phyloP scores from a whole-genome alignment of 331 rosid genomes.

The Quercus lobata region DNA sequence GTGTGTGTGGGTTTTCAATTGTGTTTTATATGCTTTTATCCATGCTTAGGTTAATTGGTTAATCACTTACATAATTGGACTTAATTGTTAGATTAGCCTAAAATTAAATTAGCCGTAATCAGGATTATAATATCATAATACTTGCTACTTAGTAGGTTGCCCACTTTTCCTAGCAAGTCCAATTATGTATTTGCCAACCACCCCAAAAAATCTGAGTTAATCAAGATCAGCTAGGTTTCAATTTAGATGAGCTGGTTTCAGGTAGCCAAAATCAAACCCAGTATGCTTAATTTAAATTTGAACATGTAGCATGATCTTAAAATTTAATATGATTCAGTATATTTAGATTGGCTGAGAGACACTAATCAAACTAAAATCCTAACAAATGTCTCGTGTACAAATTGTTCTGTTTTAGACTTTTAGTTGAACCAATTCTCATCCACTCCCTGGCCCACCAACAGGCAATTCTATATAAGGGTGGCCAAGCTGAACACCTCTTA shows the following conservation, averaged over 20 bases:
- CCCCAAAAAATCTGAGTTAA: background rate
- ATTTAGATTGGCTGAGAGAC: background rate
- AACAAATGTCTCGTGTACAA: background rate
- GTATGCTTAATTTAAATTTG: background rate
- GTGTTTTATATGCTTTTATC: no score
- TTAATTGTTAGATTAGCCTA: no score
- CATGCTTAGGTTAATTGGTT: no score
- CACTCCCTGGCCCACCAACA: background rate
- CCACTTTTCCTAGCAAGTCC: background rate
- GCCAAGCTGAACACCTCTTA: background rate
- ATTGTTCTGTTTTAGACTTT: background rate
- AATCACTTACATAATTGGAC: no score
- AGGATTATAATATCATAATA: no score
- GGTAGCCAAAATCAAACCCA: background rate
- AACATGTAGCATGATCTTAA: background rate
- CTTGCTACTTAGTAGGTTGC: no score
- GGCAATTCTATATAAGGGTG: background rate
- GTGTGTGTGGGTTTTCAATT: no score
- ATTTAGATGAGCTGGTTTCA: background rate
- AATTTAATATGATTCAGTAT: background rate
- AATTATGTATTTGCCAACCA: background rate
- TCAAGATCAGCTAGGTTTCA: background rate
- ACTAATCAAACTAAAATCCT: background rate
- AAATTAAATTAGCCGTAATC: no score
- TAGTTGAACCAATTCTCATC: background rate